Percentiles rank a stretch among this genome's conserved stretches.
These are phyloP conservation scores for Didymella sp. DNA, from an alignment of 2,329 filamentous ascomycete genomes.

Conservation along the genomic window DNA sequence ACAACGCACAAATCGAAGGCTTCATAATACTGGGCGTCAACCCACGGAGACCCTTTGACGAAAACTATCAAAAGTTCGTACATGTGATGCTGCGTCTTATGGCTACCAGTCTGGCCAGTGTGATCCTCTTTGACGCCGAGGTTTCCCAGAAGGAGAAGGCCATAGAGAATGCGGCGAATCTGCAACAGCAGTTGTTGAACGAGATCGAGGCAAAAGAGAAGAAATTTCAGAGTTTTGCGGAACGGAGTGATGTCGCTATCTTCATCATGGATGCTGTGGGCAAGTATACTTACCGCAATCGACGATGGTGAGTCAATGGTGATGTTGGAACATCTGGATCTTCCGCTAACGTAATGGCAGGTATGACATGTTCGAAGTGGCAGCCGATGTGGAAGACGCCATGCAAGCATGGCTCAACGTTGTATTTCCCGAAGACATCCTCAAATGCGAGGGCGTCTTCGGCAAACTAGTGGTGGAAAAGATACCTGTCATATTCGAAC, in stretches of 20 bases:
- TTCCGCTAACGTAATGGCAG: not conserved
- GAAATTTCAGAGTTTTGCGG: conserved; percentile 51
- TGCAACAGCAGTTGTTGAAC: conserved; percentile 44
- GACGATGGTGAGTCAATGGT: conserved; percentile 42
- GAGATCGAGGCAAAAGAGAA: conserved; percentile 45
- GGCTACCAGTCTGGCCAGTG: conserved; percentile 49
- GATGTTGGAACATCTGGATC: not conserved
- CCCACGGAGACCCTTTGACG: conserved; percentile 48
- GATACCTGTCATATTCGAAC: conserved; percentile 46
- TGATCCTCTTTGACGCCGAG: conserved; percentile 51
- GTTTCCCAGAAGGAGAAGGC: conserved; percentile 46
- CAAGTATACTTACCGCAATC: conserved; percentile 50
- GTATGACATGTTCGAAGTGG: conserved; percentile 40
- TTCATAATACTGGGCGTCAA: conserved; percentile 52
- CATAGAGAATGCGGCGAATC: conserved; percentile 43
- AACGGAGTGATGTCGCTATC: conserved; percentile 51
- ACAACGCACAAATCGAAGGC: conserved; percentile 43
- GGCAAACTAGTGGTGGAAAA: conserved; percentile 41
- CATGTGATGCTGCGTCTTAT: conserved; percentile 48
- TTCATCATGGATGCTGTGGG: conserved; percentile 49
- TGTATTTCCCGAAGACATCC: conserved; percentile 46
- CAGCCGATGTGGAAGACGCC: conserved; percentile 25
- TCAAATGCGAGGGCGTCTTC: conserved; percentile 43
- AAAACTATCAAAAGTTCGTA: conserved; percentile 50
- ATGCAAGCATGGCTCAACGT: conserved; percentile 31